Base-by-base conservation (phyloP, 495 filamentous ascomycete species). In the Barbatosphaeria neglecta region DNA sequence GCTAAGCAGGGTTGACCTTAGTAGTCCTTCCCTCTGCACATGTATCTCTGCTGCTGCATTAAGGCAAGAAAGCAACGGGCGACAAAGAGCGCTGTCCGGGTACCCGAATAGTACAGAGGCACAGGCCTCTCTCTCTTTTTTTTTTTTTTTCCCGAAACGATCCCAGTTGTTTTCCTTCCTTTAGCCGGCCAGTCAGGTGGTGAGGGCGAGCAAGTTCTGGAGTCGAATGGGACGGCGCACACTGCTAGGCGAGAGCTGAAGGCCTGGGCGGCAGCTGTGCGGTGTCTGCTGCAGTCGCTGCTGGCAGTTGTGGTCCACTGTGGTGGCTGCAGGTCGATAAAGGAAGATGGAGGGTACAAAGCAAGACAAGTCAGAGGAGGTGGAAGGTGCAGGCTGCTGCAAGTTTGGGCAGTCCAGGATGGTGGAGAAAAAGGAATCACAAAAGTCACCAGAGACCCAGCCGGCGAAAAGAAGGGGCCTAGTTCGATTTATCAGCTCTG, bases 401-500 rank as follows among this genome's bases (percentile, higher is more conserved):
- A 31, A 45, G 31, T 38, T 27, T 46, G 46, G 27, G 23, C 16
- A 38, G 40, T 37, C 35, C 46, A 52, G 43, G 46, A 45, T 49
- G 46, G 38, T 41, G 22, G 22, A 49, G 43, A 37, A 37, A 43
- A 50, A 45, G 41, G 22, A 50, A 50, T 53, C 39, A 50, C 50
- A 53, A 47, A n/a, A n/a, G n/a, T n/a, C n/a, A n/a, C n/a, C n/a
- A 15, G 31, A 35, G 27, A 13, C 15, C 31, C 31, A 15, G 13
- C 13, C 31, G 16, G 13, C 16, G 31, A 35, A 35, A 31, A 31
- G 27, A 35, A 35, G 31, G 31, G 31, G 31, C 31, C 16, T 35
- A 35, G 31, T 35, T 35, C 31, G 31, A 35, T 35, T 35, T 35
- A 35, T 35, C 31, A 35, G 31, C 31, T 35, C 31, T 35, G 31